A percentile compares a stretch with the other conserved stretches of the same genome.
Evolutionary conservation across 306 rosid genomes (phyloP).

Genomic region (Medicago ruthenica): DNA sequence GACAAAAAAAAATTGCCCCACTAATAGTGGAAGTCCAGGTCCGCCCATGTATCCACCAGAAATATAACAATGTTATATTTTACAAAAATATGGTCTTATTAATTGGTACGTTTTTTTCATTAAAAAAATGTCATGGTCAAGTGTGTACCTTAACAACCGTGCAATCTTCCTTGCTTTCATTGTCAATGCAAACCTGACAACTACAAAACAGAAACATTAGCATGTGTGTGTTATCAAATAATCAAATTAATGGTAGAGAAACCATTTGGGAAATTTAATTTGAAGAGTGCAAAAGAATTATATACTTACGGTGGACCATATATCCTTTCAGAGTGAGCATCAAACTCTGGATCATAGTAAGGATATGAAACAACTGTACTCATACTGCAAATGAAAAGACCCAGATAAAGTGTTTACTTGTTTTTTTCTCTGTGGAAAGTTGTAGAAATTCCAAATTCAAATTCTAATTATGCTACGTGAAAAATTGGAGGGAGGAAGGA

Average conservation of each 20-base stretch:
- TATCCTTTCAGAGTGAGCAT: slow-evolving; percentile 64
- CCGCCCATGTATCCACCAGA: slow-evolving; percentile 72
- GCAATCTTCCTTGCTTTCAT: slow-evolving; percentile 69
- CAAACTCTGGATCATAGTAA: slow-evolving; percentile 38
- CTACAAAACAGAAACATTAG: slow-evolving; percentile 44
- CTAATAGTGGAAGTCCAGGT: no score
- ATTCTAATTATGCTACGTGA: no score
- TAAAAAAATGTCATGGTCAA: no score
- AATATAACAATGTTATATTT: no score
- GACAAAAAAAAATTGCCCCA: no score
- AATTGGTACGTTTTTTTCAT: no score
- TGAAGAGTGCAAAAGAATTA: slow-evolving; percentile 1
- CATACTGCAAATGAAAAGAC: slow-evolving; percentile 52
- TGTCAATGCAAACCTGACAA: slow-evolving; percentile 70
- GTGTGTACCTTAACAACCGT: slow-evolving; percentile 67
- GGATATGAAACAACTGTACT: slow-evolving; percentile 40
- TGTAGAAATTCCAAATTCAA: no score
- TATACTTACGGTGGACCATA: slow-evolving; percentile 72
- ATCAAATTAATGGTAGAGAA: neutral
- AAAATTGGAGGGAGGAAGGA: no score
- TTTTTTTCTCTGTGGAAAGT: no score
- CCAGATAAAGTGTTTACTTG: neutral
- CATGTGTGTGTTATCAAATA: neutral
- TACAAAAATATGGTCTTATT: no score
- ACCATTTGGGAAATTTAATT: neutral